Percentiles rank a stretch among this genome's conserved stretches.
These are phyloP conservation scores for Diplosphaera chodatii DNA, from an alignment of 139 green algal species.

Conservation along the genomic window DNA sequence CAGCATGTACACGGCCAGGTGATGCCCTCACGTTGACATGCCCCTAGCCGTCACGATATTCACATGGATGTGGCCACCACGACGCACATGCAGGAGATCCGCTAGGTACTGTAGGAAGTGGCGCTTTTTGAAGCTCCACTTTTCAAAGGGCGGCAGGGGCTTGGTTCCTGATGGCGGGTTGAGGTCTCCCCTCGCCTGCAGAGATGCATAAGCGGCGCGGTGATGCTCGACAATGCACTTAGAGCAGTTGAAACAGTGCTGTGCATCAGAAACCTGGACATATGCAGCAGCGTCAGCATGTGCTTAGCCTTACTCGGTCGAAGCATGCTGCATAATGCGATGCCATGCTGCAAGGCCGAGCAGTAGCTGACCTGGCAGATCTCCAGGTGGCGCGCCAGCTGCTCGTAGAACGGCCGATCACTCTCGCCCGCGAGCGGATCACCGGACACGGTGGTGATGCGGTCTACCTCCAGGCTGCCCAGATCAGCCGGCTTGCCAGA, in stretches of 20 bases:
- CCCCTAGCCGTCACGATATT: too few species aligned
- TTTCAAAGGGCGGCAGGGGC: slow-evolving; percentile 17
- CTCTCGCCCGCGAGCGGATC: not conserved
- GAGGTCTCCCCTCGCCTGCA: slow-evolving; percentile 1
- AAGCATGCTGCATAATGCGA: too few species aligned
- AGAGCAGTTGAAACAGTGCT: too few species aligned
- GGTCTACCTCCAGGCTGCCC: slow-evolving; percentile 9
- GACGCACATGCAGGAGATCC: slow-evolving; percentile 8
- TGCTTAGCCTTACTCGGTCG: too few species aligned
- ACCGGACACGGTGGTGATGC: not conserved
- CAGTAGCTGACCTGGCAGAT: slow-evolving; percentile 12
- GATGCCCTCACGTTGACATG: too few species aligned
- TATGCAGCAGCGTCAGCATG: too few species aligned
- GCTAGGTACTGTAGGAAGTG: slow-evolving; percentile 23
- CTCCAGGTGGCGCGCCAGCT: slow-evolving; percentile 15
- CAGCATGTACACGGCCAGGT: too few species aligned
- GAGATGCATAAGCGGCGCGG: too few species aligned
- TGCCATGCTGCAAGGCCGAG: too few species aligned
- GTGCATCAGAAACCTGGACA: too few species aligned
- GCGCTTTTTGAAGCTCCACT: slow-evolving; percentile 18
- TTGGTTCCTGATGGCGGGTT: not conserved
- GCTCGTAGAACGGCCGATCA: slow-evolving; percentile 14
- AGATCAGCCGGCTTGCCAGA: not conserved
- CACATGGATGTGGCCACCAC: too few species aligned
- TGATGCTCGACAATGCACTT: too few species aligned